Evolutionary conservation across 805 yeast genomes (phyloP), one percentile per base, ranked within the genome.

Genomic region (Sugiyamaella floridensis): DNA sequence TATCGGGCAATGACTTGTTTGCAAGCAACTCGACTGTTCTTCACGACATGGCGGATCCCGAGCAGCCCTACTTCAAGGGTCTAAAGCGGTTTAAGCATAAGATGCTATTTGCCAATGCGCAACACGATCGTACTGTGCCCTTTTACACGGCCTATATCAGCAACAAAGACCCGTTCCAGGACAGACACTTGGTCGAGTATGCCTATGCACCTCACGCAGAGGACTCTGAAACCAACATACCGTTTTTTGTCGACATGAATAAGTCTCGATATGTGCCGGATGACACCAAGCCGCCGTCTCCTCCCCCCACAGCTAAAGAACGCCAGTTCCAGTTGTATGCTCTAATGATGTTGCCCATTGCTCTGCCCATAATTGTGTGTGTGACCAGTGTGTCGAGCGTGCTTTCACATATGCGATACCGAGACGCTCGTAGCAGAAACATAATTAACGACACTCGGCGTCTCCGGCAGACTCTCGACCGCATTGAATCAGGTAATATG

Each of bases 81-180:
- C 71, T 90, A 48, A 52, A 62, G 10, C 63, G 60, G 53, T 90
- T 90, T 65, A 70, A 80, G 55, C 74, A 76, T 51, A 76, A 85
- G 50, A 71, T 79, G 2, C 65, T 81, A 1, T 71, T 89, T 52
- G 89, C 96, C 9, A 90, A 92, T 68, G 76, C 84, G 20, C 76
- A 82, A 52, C 83, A 86, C 63, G 98, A 90, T 67, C 75, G 97
- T 54, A 80, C 95, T 0, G 98, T 90, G 7, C 84, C 92, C 14
- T 92, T 89, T 66, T 86, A 81, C 69, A 88, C 97, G 0, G 76
- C 95, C 0, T 89, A 75, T 66, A 84, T 92, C 53, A 76, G 92
- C 2, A 76, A 82, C 29, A 77, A 76, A 55, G 81, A 86, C 51
- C 96, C 96, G 1, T 89, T 89, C 64, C 82, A 81, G 37, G 69